A percentile compares a stretch with the other conserved stretches of the same genome.
Conservation (phyloP, 371 early-diverging fungal species). For the Lichtheimia ornata region DNA sequence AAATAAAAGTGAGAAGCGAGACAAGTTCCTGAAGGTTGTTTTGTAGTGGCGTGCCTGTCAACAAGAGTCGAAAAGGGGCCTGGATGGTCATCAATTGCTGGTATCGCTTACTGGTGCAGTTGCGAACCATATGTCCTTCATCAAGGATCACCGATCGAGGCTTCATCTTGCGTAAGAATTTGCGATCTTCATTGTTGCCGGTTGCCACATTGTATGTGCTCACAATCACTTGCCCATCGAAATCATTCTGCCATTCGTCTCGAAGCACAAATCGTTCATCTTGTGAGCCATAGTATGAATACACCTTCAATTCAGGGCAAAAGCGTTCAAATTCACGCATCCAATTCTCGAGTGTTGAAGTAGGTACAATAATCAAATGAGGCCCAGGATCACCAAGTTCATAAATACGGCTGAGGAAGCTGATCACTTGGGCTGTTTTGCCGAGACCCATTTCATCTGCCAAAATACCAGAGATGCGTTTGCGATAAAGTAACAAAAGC, state of each 20-base stretch:
- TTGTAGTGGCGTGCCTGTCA: slow-evolving; percentile 85
- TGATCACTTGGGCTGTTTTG: slow-evolving; percentile 96
- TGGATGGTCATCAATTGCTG: slow-evolving; percentile 65
- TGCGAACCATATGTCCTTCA: slow-evolving; percentile 96
- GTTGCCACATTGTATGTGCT: slow-evolving; percentile 84
- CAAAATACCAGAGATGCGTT: slow-evolving; percentile 82
- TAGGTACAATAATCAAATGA: slow-evolving; percentile 85
- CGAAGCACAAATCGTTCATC: slow-evolving; percentile 64
- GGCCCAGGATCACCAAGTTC: slow-evolving; percentile 67
- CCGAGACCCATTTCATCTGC: slow-evolving; percentile 98
- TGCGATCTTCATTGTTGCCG: slow-evolving; percentile 71
- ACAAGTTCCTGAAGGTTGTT: slow-evolving; percentile 85
- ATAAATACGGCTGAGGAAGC: slow-evolving; percentile 73
- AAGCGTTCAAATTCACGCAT: slow-evolving; percentile 80
- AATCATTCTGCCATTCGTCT: slow-evolving; percentile 32
- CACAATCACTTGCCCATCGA: slow-evolving; percentile 52
- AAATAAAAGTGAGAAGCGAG: slow-evolving; percentile 89
- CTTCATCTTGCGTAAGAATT: slow-evolving; percentile 61
- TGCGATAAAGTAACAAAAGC: slow-evolving; percentile 82
- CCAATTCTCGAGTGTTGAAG: slow-evolving; percentile 92
- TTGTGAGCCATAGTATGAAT: slow-evolving; percentile 75
- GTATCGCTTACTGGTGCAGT: slow-evolving; percentile 80
- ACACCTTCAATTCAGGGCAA: slow-evolving; percentile 68
- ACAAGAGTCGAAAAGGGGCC: slow-evolving; percentile 67
- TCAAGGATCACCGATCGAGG: slow-evolving; percentile 81